phyloP scores from a whole-genome alignment of 495 filamentous ascomycete genomes.

The Hypoxylon fragiforme region DNA sequence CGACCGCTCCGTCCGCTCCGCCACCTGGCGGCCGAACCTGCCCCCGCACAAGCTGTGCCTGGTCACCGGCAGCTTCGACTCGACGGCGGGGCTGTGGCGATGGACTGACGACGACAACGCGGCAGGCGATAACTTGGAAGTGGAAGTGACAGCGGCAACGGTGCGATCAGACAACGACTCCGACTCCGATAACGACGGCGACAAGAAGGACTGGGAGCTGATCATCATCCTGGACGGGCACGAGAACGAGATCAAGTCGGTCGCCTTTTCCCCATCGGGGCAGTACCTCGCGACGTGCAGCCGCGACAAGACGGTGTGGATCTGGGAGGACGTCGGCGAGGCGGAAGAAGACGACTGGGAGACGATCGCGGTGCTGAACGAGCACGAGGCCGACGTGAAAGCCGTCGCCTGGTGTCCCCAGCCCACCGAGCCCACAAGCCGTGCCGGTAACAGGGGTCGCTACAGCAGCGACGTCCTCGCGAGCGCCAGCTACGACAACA shows the following conservation, averaged over 20 bases:
- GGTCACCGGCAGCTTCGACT: conserved; percentile 91
- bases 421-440: conserved; percentile 31
- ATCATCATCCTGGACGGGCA: conserved; percentile 88
- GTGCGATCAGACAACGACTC: too few relatives aligned
- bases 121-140: conserved; percentile 32
- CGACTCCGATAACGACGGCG: conserved; percentile 30
- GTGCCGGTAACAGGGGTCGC: conserved; percentile 56
- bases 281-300: conserved; percentile 86
- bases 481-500: conserved; percentile 89
- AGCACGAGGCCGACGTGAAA: conserved; percentile 95
- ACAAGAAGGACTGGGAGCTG: conserved; percentile 85
- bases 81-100: conserved; percentile 86
- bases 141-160: conserved; percentile 23
- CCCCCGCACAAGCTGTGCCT: conserved; percentile 66
- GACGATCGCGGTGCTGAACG: conserved; percentile 89
- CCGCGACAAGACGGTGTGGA: conserved; percentile 95
- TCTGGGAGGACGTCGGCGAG: conserved; percentile 86
- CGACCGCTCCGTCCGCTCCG: conserved; percentile 77
- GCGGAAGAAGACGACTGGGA: conserved; percentile 84
- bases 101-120: conserved; percentile 55
- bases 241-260: conserved; percentile 87
- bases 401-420: conserved; percentile 87
- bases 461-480: conserved; percentile 69
- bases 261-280: conserved; percentile 78
- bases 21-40: conserved; percentile 80